Percentiles rank a stretch among this genome's conserved stretches.
Evolutionary conservation across 805 yeast genomes (phyloP).

Genomic region (Hanseniaspora pseudoguilliermondii): DNA sequence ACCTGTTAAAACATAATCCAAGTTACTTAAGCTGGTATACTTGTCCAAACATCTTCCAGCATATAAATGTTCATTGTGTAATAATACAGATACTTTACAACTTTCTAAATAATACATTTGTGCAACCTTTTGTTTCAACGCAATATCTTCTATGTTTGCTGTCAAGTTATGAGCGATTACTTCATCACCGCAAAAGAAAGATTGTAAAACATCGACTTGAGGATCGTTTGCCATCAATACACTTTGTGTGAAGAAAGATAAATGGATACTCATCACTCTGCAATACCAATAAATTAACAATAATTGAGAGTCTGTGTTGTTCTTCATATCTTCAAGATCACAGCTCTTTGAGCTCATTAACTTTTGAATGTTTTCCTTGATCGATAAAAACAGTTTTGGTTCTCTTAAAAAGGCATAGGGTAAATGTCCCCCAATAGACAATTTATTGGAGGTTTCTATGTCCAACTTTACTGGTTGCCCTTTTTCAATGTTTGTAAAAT

Average conservation of each 20-base stretch:
- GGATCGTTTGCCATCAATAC: conserved; percentile 42
- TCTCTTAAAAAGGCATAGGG: conserved; percentile 50
- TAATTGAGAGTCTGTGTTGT: conserved; percentile 22
- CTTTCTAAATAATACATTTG: conserved; percentile 49
- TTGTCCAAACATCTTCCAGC: conserved; percentile 42
- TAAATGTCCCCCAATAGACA: conserved; percentile 53
- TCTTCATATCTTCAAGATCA: conserved; percentile 35
- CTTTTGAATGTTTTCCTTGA: not conserved
- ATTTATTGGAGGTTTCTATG: conserved; percentile 25
- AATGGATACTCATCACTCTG: conserved; percentile 51
- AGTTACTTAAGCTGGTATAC: conserved; percentile 46
- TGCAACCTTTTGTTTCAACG: conserved; percentile 29
- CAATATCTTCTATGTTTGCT: conserved; percentile 22
- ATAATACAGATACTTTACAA: conserved; percentile 50
- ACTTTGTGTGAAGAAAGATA: conserved; percentile 27
- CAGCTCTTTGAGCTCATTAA: conserved; percentile 15
- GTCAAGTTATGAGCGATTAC: conserved; percentile 28
- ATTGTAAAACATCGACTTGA: not conserved
- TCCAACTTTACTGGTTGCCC: not conserved
- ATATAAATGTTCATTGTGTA: conserved; percentile 46
- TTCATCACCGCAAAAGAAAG: conserved; percentile 31
- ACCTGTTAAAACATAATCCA: conserved; percentile 65
- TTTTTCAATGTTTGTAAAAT: conserved; percentile 38
- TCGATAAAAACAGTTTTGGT: conserved; percentile 32
- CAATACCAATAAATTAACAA: conserved; percentile 63